Conservation (phyloP, 345 rosid genomes). For the Triadica sebifera region DNA sequence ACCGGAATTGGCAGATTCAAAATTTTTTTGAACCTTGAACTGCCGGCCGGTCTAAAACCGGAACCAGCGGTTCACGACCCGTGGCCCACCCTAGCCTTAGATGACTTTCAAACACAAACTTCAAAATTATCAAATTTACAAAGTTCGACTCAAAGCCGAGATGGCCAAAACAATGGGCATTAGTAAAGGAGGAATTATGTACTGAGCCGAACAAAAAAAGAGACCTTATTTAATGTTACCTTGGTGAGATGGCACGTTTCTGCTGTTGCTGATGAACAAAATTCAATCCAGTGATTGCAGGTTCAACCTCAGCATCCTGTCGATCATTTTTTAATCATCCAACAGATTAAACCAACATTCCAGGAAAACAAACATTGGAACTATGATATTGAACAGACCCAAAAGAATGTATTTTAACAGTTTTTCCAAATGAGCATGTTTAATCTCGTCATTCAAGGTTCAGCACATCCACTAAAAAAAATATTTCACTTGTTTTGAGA, state of each 20-base stretch:
- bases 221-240: conserved; percentile 27
- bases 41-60: too few species aligned
- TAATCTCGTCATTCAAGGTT: background rate
- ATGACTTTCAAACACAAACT: background rate
- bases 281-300: conserved; percentile 25
- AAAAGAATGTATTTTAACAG: background rate
- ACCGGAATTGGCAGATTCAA: too few species aligned
- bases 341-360: conserved; percentile 6
- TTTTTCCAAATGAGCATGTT: background rate
- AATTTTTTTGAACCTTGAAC: too few species aligned
- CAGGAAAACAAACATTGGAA: background rate
- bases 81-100: too few species aligned
- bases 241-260: conserved; percentile 40
- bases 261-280: conserved; percentile 34
- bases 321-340: conserved; percentile 22
- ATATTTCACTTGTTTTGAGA: background rate
- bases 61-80: too few species aligned
- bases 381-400: background rate
- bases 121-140: background rate
- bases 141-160: background rate
- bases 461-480: background rate
- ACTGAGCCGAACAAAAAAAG: background rate
- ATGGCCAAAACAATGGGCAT: background rate
- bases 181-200: background rate
- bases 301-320: conserved; percentile 41